A percentile compares a stretch with the other conserved stretches of the same genome.
Evolutionary conservation across 306 rosid species (phyloP).

Genomic region (Inga oerstediana): DNA sequence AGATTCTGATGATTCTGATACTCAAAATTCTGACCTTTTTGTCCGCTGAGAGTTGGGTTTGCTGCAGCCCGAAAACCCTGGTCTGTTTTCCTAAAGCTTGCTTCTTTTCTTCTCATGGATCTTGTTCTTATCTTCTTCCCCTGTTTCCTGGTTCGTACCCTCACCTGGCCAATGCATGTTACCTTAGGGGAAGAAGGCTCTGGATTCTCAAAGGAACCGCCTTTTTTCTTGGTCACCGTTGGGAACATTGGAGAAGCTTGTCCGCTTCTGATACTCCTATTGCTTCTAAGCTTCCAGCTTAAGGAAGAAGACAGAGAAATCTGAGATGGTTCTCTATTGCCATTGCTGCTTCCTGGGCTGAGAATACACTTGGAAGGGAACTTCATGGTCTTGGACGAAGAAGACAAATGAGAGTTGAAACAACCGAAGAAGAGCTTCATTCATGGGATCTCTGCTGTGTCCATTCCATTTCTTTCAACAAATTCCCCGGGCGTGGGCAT

Average conservation of each 20-base stretch:
- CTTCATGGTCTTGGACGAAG: conserved; percentile 66
- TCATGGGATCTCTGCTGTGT: not conserved
- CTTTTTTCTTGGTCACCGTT: conserved; percentile 64
- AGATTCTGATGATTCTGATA: conserved; percentile 41
- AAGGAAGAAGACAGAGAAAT: conserved; percentile 80
- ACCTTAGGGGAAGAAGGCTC: conserved; percentile 97
- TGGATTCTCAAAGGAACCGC: conserved; percentile 74
- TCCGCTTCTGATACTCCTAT: conserved; percentile 81
- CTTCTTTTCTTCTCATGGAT: conserved; percentile 64
- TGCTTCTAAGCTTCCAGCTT: conserved; percentile 71
- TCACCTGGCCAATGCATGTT: conserved; percentile 93
- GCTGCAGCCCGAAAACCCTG: not conserved
- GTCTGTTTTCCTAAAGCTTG: conserved; percentile 68
- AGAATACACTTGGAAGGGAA: conserved; percentile 83
- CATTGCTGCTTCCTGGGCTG: conserved; percentile 61
- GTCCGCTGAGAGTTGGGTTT: conserved; percentile 48
- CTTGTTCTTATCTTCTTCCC: conserved; percentile 81
- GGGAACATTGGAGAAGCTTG: conserved; percentile 98
- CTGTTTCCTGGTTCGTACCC: conserved; percentile 88
- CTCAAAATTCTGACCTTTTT: conserved; percentile 43
- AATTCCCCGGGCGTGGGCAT: conserved; percentile 23
- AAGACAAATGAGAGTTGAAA: conserved; percentile 76
- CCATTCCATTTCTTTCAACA: not conserved
- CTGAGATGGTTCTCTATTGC: conserved; percentile 66
- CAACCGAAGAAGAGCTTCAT: conserved; percentile 73